Conservation (phyloP, 2,329 filamentous ascomycete genomes). For the Fusarium solani-melongenae region DNA sequence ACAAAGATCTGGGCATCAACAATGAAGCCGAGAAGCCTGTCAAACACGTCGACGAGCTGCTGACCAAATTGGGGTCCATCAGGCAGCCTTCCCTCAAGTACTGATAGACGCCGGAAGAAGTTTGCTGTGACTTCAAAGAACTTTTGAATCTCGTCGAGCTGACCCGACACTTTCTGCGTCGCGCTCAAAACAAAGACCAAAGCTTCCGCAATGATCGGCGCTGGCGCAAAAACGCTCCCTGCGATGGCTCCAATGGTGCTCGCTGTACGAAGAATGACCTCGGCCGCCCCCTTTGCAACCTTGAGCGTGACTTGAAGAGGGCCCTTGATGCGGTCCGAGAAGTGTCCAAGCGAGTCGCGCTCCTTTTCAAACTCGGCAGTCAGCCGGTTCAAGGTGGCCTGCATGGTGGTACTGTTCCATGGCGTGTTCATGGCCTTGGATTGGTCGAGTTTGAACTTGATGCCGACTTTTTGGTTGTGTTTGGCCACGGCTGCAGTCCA, state of each 20-base stretch:
- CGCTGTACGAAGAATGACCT: neutral
- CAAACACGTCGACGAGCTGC: neutral
- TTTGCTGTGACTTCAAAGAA: neutral
- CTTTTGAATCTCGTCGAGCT: neutral
- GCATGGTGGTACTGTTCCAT: neutral
- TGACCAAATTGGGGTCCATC: neutral
- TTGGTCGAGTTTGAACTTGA: neutral
- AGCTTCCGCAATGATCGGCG: neutral
- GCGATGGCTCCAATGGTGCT: neutral
- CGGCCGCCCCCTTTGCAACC: neutral
- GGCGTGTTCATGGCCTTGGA: neutral
- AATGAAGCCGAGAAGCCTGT: neutral
- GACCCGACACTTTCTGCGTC: neutral
- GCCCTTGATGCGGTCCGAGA: neutral
- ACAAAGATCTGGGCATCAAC: neutral
- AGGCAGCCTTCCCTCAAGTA: neutral
- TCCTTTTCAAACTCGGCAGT: neutral
- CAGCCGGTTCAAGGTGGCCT: neutral
- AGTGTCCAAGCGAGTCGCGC: neutral
- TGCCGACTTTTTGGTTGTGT: neutral
- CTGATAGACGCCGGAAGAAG: neutral
- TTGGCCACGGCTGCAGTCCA: neutral
- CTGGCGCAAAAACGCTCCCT: neutral
- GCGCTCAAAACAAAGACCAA: neutral
- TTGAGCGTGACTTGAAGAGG: neutral